Percentiles rank a stretch among this genome's conserved stretches.
Conservation (phyloP, 352 stramenopile genomes). For the Phytophthora sansomeana region DNA sequence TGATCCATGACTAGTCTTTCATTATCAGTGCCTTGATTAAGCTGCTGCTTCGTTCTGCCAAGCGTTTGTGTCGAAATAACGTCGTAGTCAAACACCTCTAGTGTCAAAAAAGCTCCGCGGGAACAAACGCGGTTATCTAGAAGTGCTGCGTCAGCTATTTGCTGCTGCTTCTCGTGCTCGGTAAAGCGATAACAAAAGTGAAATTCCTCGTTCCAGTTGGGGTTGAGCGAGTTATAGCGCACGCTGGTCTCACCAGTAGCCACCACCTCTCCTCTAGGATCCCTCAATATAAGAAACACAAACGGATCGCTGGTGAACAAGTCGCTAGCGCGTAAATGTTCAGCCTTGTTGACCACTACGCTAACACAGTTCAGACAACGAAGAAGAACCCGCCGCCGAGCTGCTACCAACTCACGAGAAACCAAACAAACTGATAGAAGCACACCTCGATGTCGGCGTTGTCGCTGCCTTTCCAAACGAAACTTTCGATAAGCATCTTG, state of each 20-base stretch:
- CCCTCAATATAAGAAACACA: constrained; percentile 47
- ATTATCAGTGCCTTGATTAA: not conserved
- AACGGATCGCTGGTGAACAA: constrained; percentile 74
- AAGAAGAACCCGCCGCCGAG: constrained; percentile 30
- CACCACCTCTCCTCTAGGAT: constrained; percentile 35
- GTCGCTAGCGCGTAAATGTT: constrained; percentile 59
- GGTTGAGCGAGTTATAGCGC: constrained; percentile 57
- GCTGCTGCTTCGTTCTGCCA: not conserved
- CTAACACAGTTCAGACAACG: constrained; percentile 65
- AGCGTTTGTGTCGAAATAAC: constrained; percentile 26
- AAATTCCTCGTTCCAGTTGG: constrained; percentile 83
- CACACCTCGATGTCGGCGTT: constrained; percentile 43
- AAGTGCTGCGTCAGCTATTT: not conserved
- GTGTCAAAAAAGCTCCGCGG: constrained; percentile 16
- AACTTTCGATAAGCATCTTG: constrained; percentile 70
- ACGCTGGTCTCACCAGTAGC: constrained; percentile 60
- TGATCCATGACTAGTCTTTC: not conserved
- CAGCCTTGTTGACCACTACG: constrained; percentile 60
- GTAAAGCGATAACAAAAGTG: constrained; percentile 55
- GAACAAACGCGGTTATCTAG: not conserved
- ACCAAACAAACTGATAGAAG: constrained; percentile 40
- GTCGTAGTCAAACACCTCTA: constrained; percentile 55
- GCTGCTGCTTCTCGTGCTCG: constrained; percentile 28
- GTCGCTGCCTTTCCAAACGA: constrained; percentile 23
- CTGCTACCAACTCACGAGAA: constrained; percentile 32